Base-by-base conservation (phyloP, 2,329 filamentous ascomycete species). In the Pyrenophora teres region DNA sequence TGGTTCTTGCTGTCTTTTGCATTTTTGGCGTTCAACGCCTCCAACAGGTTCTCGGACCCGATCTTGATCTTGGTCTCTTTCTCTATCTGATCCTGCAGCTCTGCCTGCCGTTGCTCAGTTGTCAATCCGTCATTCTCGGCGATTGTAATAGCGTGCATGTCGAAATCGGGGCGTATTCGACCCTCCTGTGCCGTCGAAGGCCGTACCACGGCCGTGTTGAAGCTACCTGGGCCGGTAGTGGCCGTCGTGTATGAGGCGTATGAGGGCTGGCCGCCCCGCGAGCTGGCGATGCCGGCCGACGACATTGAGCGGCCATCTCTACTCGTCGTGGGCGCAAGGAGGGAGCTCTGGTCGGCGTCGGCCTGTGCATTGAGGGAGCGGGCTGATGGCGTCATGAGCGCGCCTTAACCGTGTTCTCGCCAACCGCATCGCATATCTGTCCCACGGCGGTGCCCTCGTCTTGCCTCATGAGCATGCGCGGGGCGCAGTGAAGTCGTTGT, bases 61-160 rank as follows among this genome's bases (percentile, higher is more conserved):
- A 93, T 89, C 75, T 96, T 97, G 71, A 99, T 97, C 80, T 97
- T 97, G 77, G 92, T 87, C 77, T 99, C 95, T 67, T 95, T 93
- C 62, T 92, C 93, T 59, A 99, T 87, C 68, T 88, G 85, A 64
- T 97, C 92, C 67, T 88, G 87, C 57, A 97, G 82, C 44, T 84
- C 80, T 18, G 86, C 83, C 65, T 96, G 85, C 35, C 86, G 83
- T 74, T 91, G 86, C 71, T 96, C 91, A 12, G 86, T 81, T 8
- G 81, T 81, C 56, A 63, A 78, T 62, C 66, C 74, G 52, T 85
- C 83, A 46, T 86, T 84, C 60, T 90, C 87, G 47, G 88, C 87
- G 23, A 80, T 76, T 27, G 74, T 76, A 31, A 70, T 73, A 40
- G 70, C 70, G 66, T 80, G 82, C 47, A 79, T 80, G 43, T 83